A percentile compares a stretch with the other conserved stretches of the same genome.
phyloP scores from a whole-genome alignment of 2,329 filamentous ascomycete species.

The Colletotrichum cordylinicola region DNA sequence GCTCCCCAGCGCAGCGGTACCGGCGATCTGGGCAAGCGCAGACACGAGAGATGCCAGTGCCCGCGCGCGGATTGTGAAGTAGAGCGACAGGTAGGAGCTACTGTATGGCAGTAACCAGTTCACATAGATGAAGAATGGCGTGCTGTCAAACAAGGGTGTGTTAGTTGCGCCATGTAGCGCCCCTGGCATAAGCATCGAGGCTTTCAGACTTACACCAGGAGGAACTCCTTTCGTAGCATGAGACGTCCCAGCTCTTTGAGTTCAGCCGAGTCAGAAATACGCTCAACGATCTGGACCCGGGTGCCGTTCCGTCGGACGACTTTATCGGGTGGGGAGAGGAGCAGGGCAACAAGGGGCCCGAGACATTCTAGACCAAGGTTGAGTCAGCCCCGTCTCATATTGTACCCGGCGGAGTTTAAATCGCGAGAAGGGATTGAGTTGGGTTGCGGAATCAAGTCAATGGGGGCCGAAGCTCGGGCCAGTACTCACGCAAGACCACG shows the following conservation, averaged over 20 bases:
- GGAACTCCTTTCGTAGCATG: constrained; percentile 24
- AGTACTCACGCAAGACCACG: constrained; percentile 24
- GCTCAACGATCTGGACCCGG: constrained; percentile 25
- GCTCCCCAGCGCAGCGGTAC: constrained; percentile 27
- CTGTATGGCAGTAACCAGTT: constrained; percentile 24
- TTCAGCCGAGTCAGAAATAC: constrained; percentile 27
- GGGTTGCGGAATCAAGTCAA: background rate
- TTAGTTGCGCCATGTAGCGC: background rate
- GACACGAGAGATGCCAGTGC: constrained; percentile 28
- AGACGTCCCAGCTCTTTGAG: constrained; percentile 26
- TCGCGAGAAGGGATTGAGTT: background rate
- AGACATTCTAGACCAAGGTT: constrained; percentile 24
- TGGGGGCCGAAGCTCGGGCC: background rate
- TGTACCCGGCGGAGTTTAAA: background rate
- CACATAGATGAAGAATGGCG: constrained; percentile 28
- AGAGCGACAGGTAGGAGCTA: constrained; percentile 25
- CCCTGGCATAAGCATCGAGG: background rate
- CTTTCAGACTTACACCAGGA: constrained; percentile 20
- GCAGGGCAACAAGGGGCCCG: constrained; percentile 28
- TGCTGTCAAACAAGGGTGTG: background rate
- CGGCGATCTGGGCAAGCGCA: constrained; percentile 29
- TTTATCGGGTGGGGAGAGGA: constrained; percentile 32
- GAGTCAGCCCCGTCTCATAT: background rate
- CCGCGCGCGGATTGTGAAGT: constrained; percentile 25
- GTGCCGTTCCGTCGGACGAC: constrained; percentile 30